phyloP scores from a whole-genome alignment of 2,329 filamentous ascomycete species.

The Exophiala sideris region DNA sequence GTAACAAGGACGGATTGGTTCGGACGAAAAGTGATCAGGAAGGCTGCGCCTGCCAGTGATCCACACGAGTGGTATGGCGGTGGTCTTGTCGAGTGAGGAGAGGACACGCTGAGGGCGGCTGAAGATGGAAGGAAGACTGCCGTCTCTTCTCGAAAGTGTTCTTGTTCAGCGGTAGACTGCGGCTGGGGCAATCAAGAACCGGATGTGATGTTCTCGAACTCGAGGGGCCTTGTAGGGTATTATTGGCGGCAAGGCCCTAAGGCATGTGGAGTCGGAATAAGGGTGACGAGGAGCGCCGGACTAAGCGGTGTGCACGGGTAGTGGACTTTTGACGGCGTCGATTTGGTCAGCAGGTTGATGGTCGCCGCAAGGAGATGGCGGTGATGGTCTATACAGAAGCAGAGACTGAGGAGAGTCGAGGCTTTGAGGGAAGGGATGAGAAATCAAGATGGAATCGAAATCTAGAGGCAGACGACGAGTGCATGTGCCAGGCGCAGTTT shows the following conservation, averaged over 20 bases:
- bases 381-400: neutral
- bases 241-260: conserved; percentile 10
- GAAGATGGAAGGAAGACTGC: neutral
- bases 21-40: conserved; percentile 17
- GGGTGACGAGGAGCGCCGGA: conserved; percentile 14
- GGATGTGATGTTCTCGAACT: neutral
- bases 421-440: conserved; percentile 1
- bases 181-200: neutral
- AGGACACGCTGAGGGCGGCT: neutral
- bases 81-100: conserved; percentile 1
- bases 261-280: conserved; percentile 11
- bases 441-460: neutral
- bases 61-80: conserved; percentile 12
- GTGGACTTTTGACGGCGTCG: neutral
- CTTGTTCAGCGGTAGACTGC: neutral
- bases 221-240: neutral
- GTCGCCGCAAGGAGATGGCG: neutral
- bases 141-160: neutral
- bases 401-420: neutral
- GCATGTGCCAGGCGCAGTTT: conserved; percentile 13
- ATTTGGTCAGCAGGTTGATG: neutral
- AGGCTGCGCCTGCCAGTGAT: conserved; percentile 14
- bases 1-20: conserved; percentile 16
- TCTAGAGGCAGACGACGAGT: conserved; percentile 3
- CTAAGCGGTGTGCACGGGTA: conserved; percentile 7